Conservation (phyloP, 257 asterid species). For the Solanum appendiculatum region DNA sequence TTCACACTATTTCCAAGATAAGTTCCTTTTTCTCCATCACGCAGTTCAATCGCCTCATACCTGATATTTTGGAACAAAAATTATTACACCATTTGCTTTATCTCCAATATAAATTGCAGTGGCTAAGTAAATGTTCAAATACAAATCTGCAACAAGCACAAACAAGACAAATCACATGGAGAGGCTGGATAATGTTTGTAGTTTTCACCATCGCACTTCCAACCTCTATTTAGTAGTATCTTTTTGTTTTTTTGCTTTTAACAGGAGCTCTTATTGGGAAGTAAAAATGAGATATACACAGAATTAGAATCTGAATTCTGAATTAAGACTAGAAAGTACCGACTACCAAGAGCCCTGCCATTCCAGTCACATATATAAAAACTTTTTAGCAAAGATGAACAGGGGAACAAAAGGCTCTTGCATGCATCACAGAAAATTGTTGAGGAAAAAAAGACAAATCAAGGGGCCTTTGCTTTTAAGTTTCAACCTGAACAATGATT, state of each 20-base stretch:
- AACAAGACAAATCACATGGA: neutral
- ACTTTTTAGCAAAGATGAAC: neutral
- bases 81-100: neutral
- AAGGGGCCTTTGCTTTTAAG: neutral
- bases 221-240: neutral
- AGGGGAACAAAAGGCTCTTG: neutral
- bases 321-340: neutral
- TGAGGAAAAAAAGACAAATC: neutral
- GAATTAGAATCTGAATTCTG: neutral
- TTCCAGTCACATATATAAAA: neutral
- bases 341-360: neutral
- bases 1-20: constrained; percentile 94
- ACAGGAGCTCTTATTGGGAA: neutral
- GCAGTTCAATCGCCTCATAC: constrained; percentile 89
- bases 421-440: neutral
- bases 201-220: neutral
- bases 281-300: neutral
- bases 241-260: neutral
- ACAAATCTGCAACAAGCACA: neutral
- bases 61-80: constrained; percentile 27
- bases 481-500: neutral
- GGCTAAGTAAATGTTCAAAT: neutral
- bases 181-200: neutral
- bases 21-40: constrained; percentile 90
- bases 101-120: neutral